Percentiles rank a stretch among this genome's conserved stretches.
phyloP scores from a whole-genome alignment of 371 early-diverging fungal species.

The Mycotypha africana region DNA sequence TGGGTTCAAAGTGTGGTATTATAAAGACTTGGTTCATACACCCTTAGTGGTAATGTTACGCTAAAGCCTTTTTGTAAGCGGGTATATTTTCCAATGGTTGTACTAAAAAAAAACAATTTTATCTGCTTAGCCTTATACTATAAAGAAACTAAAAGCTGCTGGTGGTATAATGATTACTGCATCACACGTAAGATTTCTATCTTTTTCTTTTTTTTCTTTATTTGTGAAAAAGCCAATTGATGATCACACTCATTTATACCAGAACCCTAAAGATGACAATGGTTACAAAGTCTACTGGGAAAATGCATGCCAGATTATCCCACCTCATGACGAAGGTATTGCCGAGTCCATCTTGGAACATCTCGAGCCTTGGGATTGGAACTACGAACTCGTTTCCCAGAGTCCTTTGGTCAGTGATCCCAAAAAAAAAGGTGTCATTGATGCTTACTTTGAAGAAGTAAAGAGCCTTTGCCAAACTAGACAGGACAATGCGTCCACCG shows the following conservation, averaged over 20 bases:
- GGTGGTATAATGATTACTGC: constrained; percentile 98
- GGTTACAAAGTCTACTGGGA: constrained; percentile 97
- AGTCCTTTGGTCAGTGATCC: constrained; percentile 48
- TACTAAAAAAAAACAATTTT: not conserved
- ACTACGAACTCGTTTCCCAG: constrained; percentile 52
- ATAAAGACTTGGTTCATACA: constrained; percentile 73
- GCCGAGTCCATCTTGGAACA: constrained; percentile 68
- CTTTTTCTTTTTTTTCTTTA: too few relatives aligned
- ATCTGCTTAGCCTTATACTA: constrained; percentile 76
- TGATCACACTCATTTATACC: too few relatives aligned
- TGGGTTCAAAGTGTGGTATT: constrained; percentile 84
- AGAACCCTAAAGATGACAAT: constrained; percentile 96
- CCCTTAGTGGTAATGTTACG: constrained; percentile 67
- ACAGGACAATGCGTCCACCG: constrained; percentile 41
- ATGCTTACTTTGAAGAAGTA: constrained; percentile 68
- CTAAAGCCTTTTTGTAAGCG: too few relatives aligned
- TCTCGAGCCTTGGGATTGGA: constrained; percentile 77
- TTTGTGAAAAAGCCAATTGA: too few relatives aligned
- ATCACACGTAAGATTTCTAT: constrained; percentile 64
- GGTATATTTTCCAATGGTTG: not conserved
- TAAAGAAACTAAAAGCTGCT: constrained; percentile 67
- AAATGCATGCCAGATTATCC: constrained; percentile 91
- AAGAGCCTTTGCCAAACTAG: constrained; percentile 34
- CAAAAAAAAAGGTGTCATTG: constrained; percentile 49
- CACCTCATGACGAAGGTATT: constrained; percentile 85